Percentiles rank a stretch among this genome's conserved stretches.
Evolutionary conservation across 805 yeast genomes (phyloP).

Genomic region (Starmerella geochares): DNA sequence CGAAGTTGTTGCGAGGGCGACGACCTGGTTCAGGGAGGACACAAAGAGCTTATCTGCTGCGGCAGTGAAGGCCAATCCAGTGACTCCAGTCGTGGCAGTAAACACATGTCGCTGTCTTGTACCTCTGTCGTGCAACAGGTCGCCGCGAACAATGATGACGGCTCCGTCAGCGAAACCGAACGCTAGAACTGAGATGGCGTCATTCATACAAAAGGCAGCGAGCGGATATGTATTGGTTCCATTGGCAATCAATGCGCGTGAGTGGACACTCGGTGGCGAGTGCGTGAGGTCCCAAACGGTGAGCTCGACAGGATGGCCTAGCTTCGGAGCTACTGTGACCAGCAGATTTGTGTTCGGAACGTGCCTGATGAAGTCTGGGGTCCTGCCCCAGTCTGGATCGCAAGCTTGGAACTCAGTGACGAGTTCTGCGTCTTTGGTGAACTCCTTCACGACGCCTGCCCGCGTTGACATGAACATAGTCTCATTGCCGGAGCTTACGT

Average conservation of each 20-base stretch:
- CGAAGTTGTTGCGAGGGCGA: conserved; percentile 58
- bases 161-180: conserved; percentile 79
- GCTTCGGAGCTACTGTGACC: conserved; percentile 59
- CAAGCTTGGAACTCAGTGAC: conserved; percentile 50
- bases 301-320: conserved; percentile 57
- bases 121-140: conserved; percentile 77
- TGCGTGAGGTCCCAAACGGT: conserved; percentile 61
- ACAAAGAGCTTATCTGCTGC: conserved; percentile 43
- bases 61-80: conserved; percentile 53
- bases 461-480: conserved; percentile 52
- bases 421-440: conserved; percentile 42
- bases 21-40: conserved; percentile 60
- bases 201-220: conserved; percentile 48
- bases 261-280: conserved; percentile 7
- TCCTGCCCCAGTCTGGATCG: conserved; percentile 43
- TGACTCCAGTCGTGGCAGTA: conserved; percentile 63
- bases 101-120: conserved; percentile 74
- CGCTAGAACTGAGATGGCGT: conserved; percentile 53
- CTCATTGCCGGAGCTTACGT: conserved; percentile 45
- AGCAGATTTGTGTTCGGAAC: conserved; percentile 44
- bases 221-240: conserved; percentile 73
- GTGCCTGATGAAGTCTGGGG: conserved; percentile 47
- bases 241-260: conserved; percentile 35
- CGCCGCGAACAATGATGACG: conserved; percentile 76
- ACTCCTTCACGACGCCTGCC: conserved; percentile 45